phyloP scores from a whole-genome alignment of 2,329 filamentous ascomycete species.

The Xylariales sp. region DNA sequence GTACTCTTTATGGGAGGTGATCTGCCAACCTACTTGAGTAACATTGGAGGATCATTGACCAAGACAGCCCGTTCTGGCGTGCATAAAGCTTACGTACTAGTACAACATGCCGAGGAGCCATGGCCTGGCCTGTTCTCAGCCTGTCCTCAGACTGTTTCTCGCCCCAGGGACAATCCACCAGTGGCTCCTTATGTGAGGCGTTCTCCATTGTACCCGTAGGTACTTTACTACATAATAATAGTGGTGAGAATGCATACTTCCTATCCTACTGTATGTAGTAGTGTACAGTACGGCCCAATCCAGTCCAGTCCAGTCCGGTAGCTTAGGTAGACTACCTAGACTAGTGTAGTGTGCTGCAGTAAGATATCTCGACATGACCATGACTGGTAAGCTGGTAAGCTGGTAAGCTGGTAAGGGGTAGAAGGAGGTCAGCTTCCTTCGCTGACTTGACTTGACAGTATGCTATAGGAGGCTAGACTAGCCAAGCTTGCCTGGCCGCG shows the following conservation, averaged over 20 bases:
- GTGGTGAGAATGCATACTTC: not conserved
- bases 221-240: not conserved
- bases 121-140: not conserved
- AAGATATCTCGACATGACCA: constrained; percentile 6
- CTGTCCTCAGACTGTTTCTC: not conserved
- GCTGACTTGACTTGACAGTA: constrained; percentile 11
- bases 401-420: no score
- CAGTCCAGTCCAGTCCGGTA: no score
- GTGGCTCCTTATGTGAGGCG: not conserved
- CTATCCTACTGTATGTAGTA: not conserved
- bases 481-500: not conserved
- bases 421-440: constrained; percentile 29
- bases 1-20: not conserved
- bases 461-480: no score
- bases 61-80: constrained; percentile 20
- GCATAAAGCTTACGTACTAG: constrained; percentile 35
- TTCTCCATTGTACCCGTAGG: not conserved
- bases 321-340: not conserved
- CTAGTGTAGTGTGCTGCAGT: constrained; percentile 18
- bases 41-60: constrained; percentile 25
- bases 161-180: not conserved
- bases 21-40: constrained; percentile 20
- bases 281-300: no score
- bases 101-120: constrained; percentile 20
- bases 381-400: no score